Conservation (phyloP, 2,329 filamentous ascomycete species). For the Phaeosphaeria sp. region DNA sequence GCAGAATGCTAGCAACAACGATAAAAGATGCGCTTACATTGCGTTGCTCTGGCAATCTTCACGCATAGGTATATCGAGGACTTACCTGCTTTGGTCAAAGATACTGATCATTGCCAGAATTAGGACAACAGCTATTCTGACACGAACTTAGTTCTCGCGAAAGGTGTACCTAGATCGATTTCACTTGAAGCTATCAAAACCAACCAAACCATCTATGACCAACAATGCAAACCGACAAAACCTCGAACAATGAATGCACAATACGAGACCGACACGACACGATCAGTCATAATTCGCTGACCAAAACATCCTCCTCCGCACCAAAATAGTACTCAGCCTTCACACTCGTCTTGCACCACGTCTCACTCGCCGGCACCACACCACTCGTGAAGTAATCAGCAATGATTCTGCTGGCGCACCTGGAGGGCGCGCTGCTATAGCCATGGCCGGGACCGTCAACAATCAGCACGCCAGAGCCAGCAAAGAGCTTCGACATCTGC, state of each 20-base stretch:
- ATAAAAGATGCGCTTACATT: too few species aligned
- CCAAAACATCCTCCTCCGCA: neutral
- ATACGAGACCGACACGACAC: neutral
- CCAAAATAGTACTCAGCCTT: conserved; percentile 2
- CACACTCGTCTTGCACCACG: conserved; percentile 7
- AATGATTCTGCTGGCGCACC: conserved; percentile 4
- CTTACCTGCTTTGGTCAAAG: too few species aligned
- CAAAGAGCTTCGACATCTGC: conserved; percentile 45
- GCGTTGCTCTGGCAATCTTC: too few species aligned
- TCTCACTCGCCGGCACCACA: conserved; percentile 7
- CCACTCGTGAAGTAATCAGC: conserved; percentile 10
- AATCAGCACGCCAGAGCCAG: conserved; percentile 49
- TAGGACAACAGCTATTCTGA: too few species aligned
- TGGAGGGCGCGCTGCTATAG: neutral
- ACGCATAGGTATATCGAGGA: too few species aligned
- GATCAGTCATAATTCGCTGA: neutral
- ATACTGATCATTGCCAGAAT: too few species aligned
- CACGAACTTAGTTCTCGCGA: too few species aligned
- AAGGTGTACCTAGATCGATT: too few species aligned
- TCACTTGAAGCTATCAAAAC: too few species aligned
- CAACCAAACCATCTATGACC: neutral
- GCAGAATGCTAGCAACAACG: too few species aligned
- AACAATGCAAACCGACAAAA: neutral
- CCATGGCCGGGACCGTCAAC: conserved; percentile 3
- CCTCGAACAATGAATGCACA: neutral